Evolutionary conservation across 2,329 filamentous ascomycete species (phyloP), one percentile per base, ranked within the genome.

Genomic region (Alternaria postmessia): DNA sequence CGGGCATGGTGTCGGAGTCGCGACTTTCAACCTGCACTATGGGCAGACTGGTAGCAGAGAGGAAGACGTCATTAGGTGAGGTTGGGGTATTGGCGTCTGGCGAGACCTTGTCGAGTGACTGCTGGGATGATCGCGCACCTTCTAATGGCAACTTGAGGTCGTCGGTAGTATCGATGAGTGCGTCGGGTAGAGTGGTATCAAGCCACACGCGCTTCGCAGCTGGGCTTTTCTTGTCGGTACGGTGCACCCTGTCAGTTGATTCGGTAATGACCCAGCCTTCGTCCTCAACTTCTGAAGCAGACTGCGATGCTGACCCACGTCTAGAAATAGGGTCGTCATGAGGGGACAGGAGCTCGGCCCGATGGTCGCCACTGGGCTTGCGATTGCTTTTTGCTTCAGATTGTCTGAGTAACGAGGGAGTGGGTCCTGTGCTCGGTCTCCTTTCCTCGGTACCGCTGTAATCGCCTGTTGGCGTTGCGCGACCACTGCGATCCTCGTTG

Each of bases 1-100:
- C 64, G 28, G 74, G 71, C 75, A 78, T 76, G 44, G 70, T 36
- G 69, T 76, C 62, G 11, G 80, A 75, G 28, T 81, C 78, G 48
- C 79, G 81, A 42, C 77, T 81, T 30, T 87, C 82, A 30, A 87
- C 68, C 51, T 83, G 82, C 43, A 87, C 78, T 52, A 83, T 81
- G 30, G 83, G 83, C 51, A 85, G 70, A 62, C 80, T 82, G 16
- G 80, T 78, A n/a, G 78, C 81, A 18, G 83, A 83, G 63, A 81
- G 81, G 66, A 83, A 82, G 8, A 80, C 72, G 11, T 82, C 80
- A 61, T 80, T 79, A 18, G 81, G 81, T 4, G 76, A 77, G 4
- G 67, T 66, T 14, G 80, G 79, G 30, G 81, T 81, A 5, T 80
- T 79, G 9, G 66, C 58, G 44, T 68, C 65, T 41, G 82, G 80